Evolutionary conservation across 768 basidiomycete genomes (phyloP).

Genomic region (Pholiota molesta): DNA sequence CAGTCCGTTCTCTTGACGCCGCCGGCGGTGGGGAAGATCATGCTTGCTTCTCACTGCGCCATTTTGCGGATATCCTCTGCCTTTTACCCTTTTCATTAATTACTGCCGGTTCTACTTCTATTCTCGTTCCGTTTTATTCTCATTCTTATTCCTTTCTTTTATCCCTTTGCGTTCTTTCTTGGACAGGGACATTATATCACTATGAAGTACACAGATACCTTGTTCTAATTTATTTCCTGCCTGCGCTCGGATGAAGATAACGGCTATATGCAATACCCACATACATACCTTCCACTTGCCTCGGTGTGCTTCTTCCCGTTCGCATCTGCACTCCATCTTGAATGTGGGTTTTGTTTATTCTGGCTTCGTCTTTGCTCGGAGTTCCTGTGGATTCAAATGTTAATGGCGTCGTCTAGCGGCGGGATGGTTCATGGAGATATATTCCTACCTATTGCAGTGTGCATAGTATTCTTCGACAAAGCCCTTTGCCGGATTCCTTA

Average conservation of each 20-base stretch:
- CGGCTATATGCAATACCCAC: background rate
- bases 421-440: too few relatives aligned
- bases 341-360: too few relatives aligned
- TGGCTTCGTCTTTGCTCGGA: too few relatives aligned
- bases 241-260: background rate
- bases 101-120: background rate
- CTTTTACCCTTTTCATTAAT: background rate
- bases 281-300: background rate
- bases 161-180: background rate
- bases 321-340: background rate
- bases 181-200: conserved; percentile 10
- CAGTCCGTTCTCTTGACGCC: background rate
- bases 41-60: background rate
- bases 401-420: too few relatives aligned
- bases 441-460: too few relatives aligned
- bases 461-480: too few relatives aligned
- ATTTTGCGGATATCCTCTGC: background rate
- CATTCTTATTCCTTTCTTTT: background rate
- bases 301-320: background rate
- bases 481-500: too few relatives aligned
- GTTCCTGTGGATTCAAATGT: too few relatives aligned
- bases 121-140: background rate
- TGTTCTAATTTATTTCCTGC: background rate
- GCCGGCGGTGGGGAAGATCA: background rate
- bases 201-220: background rate